These are phyloP conservation scores for Edaphochlamys debaryana DNA, from an alignment of 139 green algal species.

Conservation along the genomic window DNA sequence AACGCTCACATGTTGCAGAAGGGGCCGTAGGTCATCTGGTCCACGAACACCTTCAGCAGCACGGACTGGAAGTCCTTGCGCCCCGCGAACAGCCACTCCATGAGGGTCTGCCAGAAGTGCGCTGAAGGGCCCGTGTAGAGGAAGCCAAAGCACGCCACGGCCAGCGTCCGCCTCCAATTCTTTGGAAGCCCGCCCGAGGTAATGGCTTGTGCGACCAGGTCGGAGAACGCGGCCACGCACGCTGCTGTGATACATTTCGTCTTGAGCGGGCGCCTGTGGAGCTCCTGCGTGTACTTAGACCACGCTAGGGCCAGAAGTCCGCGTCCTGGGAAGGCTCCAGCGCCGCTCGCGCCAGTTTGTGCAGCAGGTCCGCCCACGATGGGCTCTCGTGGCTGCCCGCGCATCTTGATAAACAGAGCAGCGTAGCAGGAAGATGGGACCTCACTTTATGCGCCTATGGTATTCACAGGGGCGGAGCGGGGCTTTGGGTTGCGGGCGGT, in stretches of 20 bases:
- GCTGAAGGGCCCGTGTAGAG: slow-evolving; percentile 61
- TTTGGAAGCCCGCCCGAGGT: slow-evolving; percentile 26
- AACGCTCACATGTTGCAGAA: slow-evolving; percentile 62
- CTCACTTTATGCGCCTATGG: too few species aligned
- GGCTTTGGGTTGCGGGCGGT: too few species aligned
- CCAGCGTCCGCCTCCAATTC: slow-evolving; percentile 51
- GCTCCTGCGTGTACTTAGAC: slow-evolving; percentile 57
- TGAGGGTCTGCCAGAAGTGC: slow-evolving; percentile 75
- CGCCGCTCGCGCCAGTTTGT: too few species aligned
- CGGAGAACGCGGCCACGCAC: slow-evolving; percentile 56
- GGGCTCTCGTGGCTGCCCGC: too few species aligned
- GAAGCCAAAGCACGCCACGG: slow-evolving; percentile 69
- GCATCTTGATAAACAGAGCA: too few species aligned
- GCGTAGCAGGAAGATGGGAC: too few species aligned
- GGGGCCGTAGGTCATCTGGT: slow-evolving; percentile 79
- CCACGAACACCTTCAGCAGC: slow-evolving; percentile 71
- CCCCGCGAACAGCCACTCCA: slow-evolving; percentile 61
- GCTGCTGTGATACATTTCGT: slow-evolving; percentile 73
- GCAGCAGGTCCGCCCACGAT: too few species aligned
- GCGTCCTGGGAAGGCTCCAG: not conserved
- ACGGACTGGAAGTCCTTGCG: slow-evolving; percentile 63
- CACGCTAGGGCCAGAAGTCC: not conserved
- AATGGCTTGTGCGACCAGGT: slow-evolving; percentile 63
- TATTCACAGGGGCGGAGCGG: too few species aligned
- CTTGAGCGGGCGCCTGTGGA: slow-evolving; percentile 51